phyloP scores from a whole-genome alignment of 371 early-diverging fungal genomes.

The Mortierella sp. region DNA sequence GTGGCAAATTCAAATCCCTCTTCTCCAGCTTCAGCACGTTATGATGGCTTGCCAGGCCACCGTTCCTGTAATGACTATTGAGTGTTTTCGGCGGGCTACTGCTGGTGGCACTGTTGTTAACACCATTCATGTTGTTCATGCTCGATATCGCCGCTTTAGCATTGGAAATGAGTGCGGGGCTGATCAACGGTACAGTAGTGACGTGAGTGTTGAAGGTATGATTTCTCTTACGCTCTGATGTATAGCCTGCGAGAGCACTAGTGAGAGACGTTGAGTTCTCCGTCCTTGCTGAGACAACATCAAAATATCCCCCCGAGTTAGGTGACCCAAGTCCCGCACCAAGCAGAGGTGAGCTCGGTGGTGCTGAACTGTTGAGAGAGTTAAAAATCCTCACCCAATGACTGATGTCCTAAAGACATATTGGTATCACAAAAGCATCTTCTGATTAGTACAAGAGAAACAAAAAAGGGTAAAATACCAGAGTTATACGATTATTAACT shows the following conservation, averaged over 20 bases:
- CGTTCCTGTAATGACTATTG: constrained; percentile 4
- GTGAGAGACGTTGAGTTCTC: background rate
- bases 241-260: background rate
- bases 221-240: constrained; percentile 35
- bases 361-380: constrained; percentile 29
- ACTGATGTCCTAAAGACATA: constrained; percentile 27
- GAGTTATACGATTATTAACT: background rate
- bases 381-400: constrained; percentile 49
- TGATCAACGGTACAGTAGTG: constrained; percentile 28
- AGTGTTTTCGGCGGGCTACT: background rate
- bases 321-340: constrained; percentile 20
- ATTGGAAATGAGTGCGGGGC: constrained; percentile 39
- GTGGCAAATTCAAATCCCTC: constrained; percentile 11
- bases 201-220: constrained; percentile 22
- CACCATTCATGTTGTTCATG: constrained; percentile 10
- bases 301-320: constrained; percentile 5
- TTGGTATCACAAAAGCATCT: too few species aligned
- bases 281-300: background rate
- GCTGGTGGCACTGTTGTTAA: background rate
- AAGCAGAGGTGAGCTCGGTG: constrained; percentile 14
- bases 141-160: constrained; percentile 38
- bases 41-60: background rate
- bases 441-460: background rate
- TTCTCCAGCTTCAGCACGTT: background rate
- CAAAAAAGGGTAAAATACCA: background rate